Base-by-base conservation (phyloP, 2,329 filamentous ascomycete species). In the Myriosclerotinia duriaeana region DNA sequence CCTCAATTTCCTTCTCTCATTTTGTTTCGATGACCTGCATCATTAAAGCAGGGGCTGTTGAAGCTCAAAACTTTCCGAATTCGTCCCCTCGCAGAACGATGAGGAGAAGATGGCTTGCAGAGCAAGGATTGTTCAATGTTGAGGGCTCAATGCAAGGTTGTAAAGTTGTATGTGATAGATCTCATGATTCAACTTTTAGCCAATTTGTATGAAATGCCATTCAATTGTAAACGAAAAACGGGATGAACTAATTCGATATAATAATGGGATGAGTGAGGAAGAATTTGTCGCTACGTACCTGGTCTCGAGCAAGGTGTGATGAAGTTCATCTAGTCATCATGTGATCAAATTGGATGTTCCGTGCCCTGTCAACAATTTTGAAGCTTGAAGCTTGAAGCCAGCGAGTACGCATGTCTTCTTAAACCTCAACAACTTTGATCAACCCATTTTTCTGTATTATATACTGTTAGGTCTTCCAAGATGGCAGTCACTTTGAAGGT, bases 401-500 rank as follows among this genome's bases (percentile, higher is more conserved):
- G 26, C 38, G 55, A 55, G 36, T 22, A 30, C 61, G 20, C 26
- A n/a, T 34, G 20, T 7, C 8, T 20, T 54, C 36, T 63, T 30
- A 14, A 22, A 42, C 26, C 30, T 50, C 34, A 46, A 30, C 63
- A 65, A 58, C 22, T 30, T 52, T 36, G 34, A 59, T 42, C 53
- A 36, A 30, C 34, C 20, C 26, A 14, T 48, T 50, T 4, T 9
- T 4, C 26, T 53, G 9, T 40, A 63, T 38, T 17, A 26, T 20
- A 61, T 12, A 50, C 20, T 36, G 30, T 22, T 40, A 44, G 17
- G 14, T 48, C 12, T n/a, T 22, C 4, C 40, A 66, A 58, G 38
- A 66, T 66, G 64, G 56, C 64, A 38, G 59, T 50, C 40, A 66
- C 64, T 53, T 62, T 66, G 50, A 66, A 66, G 64, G 55, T 66